Conservation (phyloP, 768 basidiomycete genomes). For the Lactifluus pinguis region DNA sequence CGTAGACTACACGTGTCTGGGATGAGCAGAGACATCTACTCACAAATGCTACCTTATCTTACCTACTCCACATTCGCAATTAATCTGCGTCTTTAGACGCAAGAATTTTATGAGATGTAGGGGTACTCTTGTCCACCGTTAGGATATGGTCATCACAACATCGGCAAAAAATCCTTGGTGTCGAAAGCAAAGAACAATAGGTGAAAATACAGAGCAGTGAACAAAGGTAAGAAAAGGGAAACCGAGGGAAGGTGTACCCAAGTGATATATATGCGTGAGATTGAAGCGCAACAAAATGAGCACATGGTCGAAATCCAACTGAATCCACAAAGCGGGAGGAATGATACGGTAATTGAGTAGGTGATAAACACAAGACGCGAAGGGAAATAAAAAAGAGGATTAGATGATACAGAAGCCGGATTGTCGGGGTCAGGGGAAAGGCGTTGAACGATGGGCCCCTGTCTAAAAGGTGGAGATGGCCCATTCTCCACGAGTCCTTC, state of each 20-base stretch:
- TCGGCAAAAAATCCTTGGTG: slow-evolving; percentile 14
- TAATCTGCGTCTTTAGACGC: neutral
- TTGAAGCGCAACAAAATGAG: slow-evolving; percentile 14
- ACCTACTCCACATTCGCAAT: no score
- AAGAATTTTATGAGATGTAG: neutral
- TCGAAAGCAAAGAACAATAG: slow-evolving; percentile 19
- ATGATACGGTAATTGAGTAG: slow-evolving; percentile 14
- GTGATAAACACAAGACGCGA: slow-evolving; percentile 16
- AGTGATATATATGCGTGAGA: slow-evolving; percentile 14
- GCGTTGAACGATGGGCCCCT: neutral
- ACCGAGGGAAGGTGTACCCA: slow-evolving; percentile 1
- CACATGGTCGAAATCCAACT: slow-evolving; percentile 18
- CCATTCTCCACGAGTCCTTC: slow-evolving; percentile 64
- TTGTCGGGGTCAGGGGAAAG: slow-evolving; percentile 22
- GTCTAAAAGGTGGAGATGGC: slow-evolving; percentile 45
- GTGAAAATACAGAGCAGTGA: slow-evolving; percentile 19
- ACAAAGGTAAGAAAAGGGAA: slow-evolving; percentile 7
- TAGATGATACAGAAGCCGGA: slow-evolving; percentile 10
- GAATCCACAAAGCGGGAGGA: slow-evolving; percentile 11
- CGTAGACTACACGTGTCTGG: no score
- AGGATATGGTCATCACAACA: slow-evolving; percentile 11
- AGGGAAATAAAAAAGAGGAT: slow-evolving; percentile 4
- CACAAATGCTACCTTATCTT: neutral
- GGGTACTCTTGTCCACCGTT: slow-evolving; percentile 8
- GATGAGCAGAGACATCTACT: neutral